Conservation (phyloP, 2,329 filamentous ascomycete genomes). For the Colletotrichum noveboracense region DNA sequence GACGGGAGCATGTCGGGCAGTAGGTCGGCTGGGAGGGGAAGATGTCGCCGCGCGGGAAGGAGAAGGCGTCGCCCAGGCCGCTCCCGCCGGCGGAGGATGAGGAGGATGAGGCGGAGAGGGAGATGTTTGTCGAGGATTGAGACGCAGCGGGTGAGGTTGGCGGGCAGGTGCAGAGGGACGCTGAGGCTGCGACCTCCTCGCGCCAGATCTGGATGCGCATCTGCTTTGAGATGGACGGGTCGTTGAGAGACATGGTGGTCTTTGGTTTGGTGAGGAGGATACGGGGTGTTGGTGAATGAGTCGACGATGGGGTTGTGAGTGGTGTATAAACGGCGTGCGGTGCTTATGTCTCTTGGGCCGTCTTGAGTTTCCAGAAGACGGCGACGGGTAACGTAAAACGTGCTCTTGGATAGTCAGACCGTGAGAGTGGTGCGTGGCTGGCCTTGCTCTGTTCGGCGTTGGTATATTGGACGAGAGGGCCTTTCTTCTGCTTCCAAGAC, state of each 20-base stretch:
- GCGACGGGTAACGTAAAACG: neutral
- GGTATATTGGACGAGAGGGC: neutral
- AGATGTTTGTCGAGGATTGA: slow-evolving; percentile 23
- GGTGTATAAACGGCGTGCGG: neutral
- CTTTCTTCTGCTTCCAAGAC: neutral
- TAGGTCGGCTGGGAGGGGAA: slow-evolving; percentile 10
- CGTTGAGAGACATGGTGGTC: slow-evolving; percentile 1
- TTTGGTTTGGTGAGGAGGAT: neutral
- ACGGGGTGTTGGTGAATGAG: neutral
- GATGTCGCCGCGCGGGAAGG: slow-evolving; percentile 17
- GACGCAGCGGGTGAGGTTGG: slow-evolving; percentile 32
- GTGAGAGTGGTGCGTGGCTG: neutral
- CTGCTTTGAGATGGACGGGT: slow-evolving; percentile 1
- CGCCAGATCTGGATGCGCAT: slow-evolving; percentile 55
- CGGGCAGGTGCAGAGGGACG: slow-evolving; percentile 36
- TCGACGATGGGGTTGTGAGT: neutral
- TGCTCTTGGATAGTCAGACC: neutral
- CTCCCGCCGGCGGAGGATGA: slow-evolving; percentile 14
- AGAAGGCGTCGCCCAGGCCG: slow-evolving; percentile 18
- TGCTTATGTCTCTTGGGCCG: neutral
- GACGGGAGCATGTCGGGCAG: slow-evolving; percentile 17
- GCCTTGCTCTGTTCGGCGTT: neutral
- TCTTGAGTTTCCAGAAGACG: neutral
- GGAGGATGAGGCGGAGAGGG: slow-evolving; percentile 25
- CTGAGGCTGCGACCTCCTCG: slow-evolving; percentile 48